Conservation (phyloP, 1,139 yeast species). For the Blastobotrys serpentis region DNA sequence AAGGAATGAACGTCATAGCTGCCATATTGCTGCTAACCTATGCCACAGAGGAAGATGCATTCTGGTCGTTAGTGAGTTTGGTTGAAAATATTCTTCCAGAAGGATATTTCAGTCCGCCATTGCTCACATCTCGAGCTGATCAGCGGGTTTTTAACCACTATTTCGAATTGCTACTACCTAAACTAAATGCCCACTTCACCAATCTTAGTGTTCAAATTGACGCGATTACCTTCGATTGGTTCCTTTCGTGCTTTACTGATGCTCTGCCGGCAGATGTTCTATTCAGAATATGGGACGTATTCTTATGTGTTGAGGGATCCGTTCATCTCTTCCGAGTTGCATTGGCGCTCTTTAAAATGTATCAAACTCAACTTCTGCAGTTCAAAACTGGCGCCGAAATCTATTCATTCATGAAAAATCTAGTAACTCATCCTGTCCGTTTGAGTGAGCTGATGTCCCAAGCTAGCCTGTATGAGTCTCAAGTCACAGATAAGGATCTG, state of each 20-base stretch:
- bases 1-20: constrained; percentile 62
- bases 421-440: constrained; percentile 34
- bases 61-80: constrained; percentile 55
- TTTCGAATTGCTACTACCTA: constrained; percentile 41
- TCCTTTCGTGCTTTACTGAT: constrained; percentile 55
- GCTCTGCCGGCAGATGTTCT: constrained; percentile 54
- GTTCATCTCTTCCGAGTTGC: constrained; percentile 41
- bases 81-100: constrained; percentile 54
- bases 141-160: constrained; percentile 38
- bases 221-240: constrained; percentile 58
- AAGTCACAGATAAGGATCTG: constrained; percentile 23
- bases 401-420: constrained; percentile 47
- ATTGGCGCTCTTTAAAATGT: constrained; percentile 45
- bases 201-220: constrained; percentile 48
- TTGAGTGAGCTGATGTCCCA: constrained; percentile 32
- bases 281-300: constrained; percentile 53
- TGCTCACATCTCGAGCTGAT: constrained; percentile 46
- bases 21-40: constrained; percentile 52
- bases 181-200: constrained; percentile 42
- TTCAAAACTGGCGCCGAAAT: constrained; percentile 42
- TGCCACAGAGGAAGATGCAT: constrained; percentile 55
- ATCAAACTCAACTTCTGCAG: constrained; percentile 40
- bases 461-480: constrained; percentile 21
- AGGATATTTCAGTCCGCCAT: constrained; percentile 47
- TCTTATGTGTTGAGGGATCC: constrained; percentile 46